Percentiles rank a stretch among this genome's conserved stretches.
phyloP scores from a whole-genome alignment of 179 eudicot genomes.

The Camellia oleifera region DNA sequence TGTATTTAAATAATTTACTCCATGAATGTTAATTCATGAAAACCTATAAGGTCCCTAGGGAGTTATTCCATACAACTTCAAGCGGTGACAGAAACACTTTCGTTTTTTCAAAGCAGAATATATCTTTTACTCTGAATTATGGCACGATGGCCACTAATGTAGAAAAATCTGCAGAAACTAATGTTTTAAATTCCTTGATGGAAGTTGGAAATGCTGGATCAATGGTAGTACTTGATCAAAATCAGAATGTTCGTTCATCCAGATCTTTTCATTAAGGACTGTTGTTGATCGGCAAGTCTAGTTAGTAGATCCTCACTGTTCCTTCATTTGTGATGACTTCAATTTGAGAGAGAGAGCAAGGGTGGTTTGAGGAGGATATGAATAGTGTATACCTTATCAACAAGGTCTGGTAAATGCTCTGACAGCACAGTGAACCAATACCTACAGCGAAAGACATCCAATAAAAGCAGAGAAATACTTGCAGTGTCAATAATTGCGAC shows the following conservation, averaged over 20 bases:
- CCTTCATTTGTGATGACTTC: background rate
- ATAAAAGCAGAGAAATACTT: slow-evolving; percentile 8
- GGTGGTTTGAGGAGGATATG: background rate
- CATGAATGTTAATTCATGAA: background rate
- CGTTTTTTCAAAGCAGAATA: background rate
- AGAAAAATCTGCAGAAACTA: background rate
- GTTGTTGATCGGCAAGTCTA: background rate
- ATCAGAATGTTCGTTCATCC: background rate
- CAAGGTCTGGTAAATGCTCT: slow-evolving; percentile 89
- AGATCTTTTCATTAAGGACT: background rate
- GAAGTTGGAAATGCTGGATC: background rate
- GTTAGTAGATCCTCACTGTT: too few species aligned
- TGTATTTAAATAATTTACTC: background rate
- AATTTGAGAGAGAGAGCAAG: background rate
- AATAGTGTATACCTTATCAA: slow-evolving; percentile 68
- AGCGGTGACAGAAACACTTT: background rate
- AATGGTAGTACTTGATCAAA: background rate
- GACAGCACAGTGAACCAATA: slow-evolving; percentile 93
- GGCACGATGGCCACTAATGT: background rate
- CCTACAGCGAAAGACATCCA: slow-evolving; percentile 35
- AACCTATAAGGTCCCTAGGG: background rate
- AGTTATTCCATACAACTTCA: too few species aligned
- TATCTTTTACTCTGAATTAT: background rate
- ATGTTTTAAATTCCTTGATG: background rate
- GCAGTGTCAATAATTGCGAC: background rate